Evolutionary conservation across 129 eudicot genomes (phyloP).

Genomic region (Centella asiatica): DNA sequence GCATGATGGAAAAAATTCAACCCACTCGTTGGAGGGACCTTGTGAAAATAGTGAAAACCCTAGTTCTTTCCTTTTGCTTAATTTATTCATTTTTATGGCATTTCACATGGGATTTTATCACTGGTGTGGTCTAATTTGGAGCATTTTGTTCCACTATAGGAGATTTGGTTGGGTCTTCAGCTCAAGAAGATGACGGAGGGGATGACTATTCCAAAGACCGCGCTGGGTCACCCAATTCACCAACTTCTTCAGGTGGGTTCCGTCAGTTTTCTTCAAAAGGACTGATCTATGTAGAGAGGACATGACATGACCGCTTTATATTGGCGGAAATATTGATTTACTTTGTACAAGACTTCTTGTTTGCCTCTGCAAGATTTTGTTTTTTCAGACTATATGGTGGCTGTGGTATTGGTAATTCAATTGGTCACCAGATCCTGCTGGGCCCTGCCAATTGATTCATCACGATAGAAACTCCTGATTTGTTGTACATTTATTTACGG

Average conservation of each 20-base stretch:
- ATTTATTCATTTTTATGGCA: not conserved
- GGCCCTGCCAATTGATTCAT: slow-evolving; percentile 71
- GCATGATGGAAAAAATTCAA: no score
- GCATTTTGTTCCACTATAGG: slow-evolving; percentile 29
- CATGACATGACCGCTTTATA: slow-evolving; percentile 49
- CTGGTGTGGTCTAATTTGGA: not conserved
- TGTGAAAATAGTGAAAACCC: no score
- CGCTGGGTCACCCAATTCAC: slow-evolving; percentile 76
- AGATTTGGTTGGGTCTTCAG: slow-evolving; percentile 74
- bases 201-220: slow-evolving; percentile 38
- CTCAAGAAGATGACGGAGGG: slow-evolving; percentile 63
- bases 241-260: slow-evolving; percentile 99
- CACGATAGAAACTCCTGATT: slow-evolving; percentile 63
- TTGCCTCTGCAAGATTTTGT: slow-evolving; percentile 57
- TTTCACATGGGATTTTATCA: not conserved
- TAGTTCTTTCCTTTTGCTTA: no score
- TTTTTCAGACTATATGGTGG: slow-evolving; percentile 70
- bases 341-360: slow-evolving; percentile 56
- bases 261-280: slow-evolving; percentile 89
- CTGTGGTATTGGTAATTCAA: slow-evolving; percentile 86
- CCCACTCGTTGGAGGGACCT: no score
- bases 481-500: slow-evolving; percentile 47
- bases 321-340: slow-evolving; percentile 26
- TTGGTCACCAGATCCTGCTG: slow-evolving; percentile 66
- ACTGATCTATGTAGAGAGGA: slow-evolving; percentile 87